phyloP scores from a whole-genome alignment of 257 asterid genomes.

The Hygrophila difformis region DNA sequence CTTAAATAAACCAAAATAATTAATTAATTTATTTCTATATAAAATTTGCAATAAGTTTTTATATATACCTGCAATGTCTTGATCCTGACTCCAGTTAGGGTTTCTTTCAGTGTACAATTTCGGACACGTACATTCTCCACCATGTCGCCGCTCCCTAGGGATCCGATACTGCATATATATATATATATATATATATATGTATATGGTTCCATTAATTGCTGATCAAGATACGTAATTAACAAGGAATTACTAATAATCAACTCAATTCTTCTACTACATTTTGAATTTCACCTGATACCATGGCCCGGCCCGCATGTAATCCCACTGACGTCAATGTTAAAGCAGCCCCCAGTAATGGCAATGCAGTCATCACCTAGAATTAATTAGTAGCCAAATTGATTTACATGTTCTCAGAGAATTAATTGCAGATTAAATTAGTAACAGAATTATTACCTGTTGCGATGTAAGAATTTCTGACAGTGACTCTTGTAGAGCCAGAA shows the following conservation, averaged over 20 bases:
- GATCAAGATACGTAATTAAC: neutral
- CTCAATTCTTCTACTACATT: neutral
- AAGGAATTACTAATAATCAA: no score
- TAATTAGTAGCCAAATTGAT: neutral
- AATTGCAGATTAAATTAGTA: no score
- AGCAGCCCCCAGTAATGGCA: constrained; percentile 52
- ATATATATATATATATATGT: no score
- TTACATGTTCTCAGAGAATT: neutral
- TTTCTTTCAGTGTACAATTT: constrained; percentile 44
- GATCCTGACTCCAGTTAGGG: constrained; percentile 52
- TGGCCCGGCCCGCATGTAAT: constrained; percentile 70
- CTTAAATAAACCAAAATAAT: neutral
- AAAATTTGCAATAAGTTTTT: no score
- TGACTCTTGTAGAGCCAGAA: constrained; percentile 32
- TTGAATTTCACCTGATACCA: constrained; percentile 47
- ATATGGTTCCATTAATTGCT: no score
- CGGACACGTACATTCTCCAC: constrained; percentile 50
- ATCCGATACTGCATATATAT: constrained; percentile 46
- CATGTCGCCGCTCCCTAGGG: constrained; percentile 50
- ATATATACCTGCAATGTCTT: constrained; percentile 49
- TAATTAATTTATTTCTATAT: no score
- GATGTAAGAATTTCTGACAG: constrained; percentile 30
- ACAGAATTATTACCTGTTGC: constrained; percentile 38
- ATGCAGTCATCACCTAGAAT: constrained; percentile 59
- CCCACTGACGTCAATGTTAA: constrained; percentile 31